Evolutionary conservation across 768 basidiomycete species (phyloP).

Genomic region (Lentinula detonsa): DNA sequence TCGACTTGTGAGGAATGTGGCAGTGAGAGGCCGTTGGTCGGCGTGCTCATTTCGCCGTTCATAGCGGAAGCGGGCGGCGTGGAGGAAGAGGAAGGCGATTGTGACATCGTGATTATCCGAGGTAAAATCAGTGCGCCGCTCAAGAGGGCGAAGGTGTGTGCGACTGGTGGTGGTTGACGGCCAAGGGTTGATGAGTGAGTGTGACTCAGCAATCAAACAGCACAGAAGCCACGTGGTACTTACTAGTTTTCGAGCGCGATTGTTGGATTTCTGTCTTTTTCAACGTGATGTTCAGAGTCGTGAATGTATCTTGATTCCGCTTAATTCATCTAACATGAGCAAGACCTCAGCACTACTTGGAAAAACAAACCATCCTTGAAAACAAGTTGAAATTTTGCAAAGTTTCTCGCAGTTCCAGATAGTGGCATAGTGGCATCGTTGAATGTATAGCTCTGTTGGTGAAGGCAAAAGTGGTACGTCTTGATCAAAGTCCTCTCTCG

Average conservation of each 20-base stretch:
- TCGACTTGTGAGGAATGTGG: conserved; percentile 2
- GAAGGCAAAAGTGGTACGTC: no score
- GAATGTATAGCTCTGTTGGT: no score
- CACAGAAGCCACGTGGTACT: background rate
- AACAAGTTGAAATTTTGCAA: background rate
- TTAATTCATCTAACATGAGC: background rate
- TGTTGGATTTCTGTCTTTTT: background rate
- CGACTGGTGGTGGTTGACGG: background rate
- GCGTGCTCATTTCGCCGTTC: background rate
- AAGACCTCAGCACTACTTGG: background rate
- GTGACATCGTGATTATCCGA: background rate
- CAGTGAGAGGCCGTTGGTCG: background rate
- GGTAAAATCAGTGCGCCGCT: background rate
- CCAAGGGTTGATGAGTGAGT: background rate
- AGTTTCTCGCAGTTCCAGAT: background rate
- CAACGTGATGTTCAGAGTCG: background rate
- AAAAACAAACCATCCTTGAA: background rate
- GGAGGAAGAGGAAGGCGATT: background rate
- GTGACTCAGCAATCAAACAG: background rate
- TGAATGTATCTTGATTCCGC: background rate
- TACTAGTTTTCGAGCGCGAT: background rate
- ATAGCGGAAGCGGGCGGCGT: background rate
- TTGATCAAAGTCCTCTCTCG: no score
- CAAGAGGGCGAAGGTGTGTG: background rate
- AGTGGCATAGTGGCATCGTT: background rate